Percentiles rank a stretch among this genome's conserved stretches.
Conservation (phyloP, 305 asterid genomes). For the Caryopteris hybrid region DNA sequence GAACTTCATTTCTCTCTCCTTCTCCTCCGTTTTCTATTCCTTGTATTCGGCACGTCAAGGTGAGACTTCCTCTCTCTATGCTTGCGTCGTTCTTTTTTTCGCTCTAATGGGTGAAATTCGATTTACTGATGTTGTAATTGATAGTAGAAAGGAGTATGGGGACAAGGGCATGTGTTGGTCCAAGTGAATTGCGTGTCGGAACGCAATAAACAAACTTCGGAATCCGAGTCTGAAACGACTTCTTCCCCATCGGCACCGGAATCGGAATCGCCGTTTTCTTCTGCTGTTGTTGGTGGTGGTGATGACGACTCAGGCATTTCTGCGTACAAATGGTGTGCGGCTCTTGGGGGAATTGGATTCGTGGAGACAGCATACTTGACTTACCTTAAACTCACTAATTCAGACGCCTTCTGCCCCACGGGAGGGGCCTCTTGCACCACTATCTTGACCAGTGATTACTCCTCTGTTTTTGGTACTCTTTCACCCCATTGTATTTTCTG, state of each 20-base stretch:
- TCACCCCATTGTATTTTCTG: not conserved
- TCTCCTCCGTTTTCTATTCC: conserved; percentile 18
- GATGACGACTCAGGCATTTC: conserved; percentile 35
- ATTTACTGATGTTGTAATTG: conserved; percentile 11
- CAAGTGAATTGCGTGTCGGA: conserved; percentile 58
- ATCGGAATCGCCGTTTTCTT: conserved; percentile 25
- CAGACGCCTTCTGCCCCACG: conserved; percentile 79
- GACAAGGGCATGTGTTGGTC: conserved; percentile 35
- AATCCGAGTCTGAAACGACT: conserved; percentile 33
- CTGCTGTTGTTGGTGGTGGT: conserved; percentile 20
- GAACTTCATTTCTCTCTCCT: conserved; percentile 23
- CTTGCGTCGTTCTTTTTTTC: not conserved
- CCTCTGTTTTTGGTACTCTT: conserved; percentile 62
- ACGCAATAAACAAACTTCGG: conserved; percentile 36
- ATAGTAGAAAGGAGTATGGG: conserved; percentile 36
- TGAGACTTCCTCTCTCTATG: conserved; percentile 20
- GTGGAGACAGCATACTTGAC: conserved; percentile 86
- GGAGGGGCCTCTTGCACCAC: conserved; percentile 65
- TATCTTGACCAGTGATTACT: conserved; percentile 75
- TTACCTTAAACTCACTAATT: conserved; percentile 61
- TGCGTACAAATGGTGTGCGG: conserved; percentile 62
- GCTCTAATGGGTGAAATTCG: not conserved
- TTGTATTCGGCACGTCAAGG: conserved; percentile 47
- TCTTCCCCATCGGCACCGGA: conserved; percentile 26
- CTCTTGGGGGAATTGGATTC: conserved; percentile 78